Base-by-base conservation (phyloP, 2,329 filamentous ascomycete species). In the Cladosporium sp. region DNA sequence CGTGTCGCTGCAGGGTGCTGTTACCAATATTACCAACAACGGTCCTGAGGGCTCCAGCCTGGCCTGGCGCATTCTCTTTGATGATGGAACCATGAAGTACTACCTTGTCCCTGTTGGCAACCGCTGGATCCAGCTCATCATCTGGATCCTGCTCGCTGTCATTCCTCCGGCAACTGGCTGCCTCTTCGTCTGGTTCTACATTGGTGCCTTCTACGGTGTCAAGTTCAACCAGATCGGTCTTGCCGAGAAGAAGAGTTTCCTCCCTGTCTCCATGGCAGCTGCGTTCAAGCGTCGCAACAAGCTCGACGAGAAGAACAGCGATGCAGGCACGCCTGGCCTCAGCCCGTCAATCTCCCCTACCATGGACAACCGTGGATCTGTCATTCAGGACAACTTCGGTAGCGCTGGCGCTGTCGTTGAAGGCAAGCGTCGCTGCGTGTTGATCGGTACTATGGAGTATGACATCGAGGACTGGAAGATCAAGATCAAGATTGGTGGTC, bases 381-480 rank as follows among this genome's bases (percentile, higher is more conserved):
- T 75, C 55, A 67, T 72, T 34, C 70, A 68, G 49, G 67, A 69
- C 34, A 68, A 70, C 30, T 68, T 70, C 24, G 61, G 65, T 51
- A 69, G 68, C n/a, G 70, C 70, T 24, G 72, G 71, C 28, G 71
- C 73, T 26, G 65, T 69, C 65, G 32, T 69, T 64, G 63, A 65
- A 36, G 63, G 63, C 63, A 74, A 74, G 65, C 70, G 75, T 30
- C 80, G 85, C n/a, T 89, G 84, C 36, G 85, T 89, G 2, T 81
- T 90, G 26, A 88, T 90, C 63, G 88, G 87, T 14, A 90, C 88
- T 7, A 89, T 90, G 86, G 88, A 90, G 75, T 90, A 90, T 76
- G 87, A 90, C 68, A 90, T 90, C 67, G 86, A 88, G 65, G 88
- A 90, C 73, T 90, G 88, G 86, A 82, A 78, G 4, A 88, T 90